Evolutionary conservation across 148 eudicot species (phyloP).

Genomic region (Oxyria digyna): DNA sequence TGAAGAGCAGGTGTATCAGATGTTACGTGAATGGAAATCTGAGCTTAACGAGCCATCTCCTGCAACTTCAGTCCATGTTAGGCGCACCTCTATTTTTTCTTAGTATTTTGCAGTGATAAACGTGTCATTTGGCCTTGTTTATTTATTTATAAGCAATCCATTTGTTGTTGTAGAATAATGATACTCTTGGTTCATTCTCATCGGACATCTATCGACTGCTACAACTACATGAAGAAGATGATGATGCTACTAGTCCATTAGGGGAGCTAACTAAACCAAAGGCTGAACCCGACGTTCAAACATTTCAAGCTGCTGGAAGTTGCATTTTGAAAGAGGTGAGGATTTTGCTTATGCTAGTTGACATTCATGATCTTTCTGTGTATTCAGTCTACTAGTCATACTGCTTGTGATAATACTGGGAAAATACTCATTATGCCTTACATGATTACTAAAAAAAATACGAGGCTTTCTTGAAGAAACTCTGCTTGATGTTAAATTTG

Average conservation of each 20-base stretch:
- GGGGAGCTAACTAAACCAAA: constrained; percentile 47
- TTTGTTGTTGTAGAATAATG: constrained; percentile 58
- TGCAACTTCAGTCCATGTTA: constrained; percentile 64
- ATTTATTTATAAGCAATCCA: not conserved
- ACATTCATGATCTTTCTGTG: not conserved
- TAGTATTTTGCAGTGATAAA: not conserved
- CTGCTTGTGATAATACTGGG: not conserved
- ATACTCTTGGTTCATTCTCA: constrained; percentile 65
- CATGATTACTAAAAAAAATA: not conserved
- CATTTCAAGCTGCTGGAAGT: constrained; percentile 21
- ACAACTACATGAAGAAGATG: constrained; percentile 86
- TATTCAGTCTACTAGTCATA: not conserved
- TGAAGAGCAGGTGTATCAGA: constrained; percentile 90
- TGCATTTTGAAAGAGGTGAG: constrained; percentile 48
- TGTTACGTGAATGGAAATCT: constrained; percentile 87
- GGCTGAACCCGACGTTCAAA: constrained; percentile 68
- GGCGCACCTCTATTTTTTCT: not conserved
- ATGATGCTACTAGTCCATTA: constrained; percentile 87
- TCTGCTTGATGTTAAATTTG: not conserved
- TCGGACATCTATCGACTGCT: constrained; percentile 73
- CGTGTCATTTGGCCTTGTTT: not conserved
- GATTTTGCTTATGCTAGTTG: not conserved
- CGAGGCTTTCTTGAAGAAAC: not conserved
- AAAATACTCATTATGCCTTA: not conserved
- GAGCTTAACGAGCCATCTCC: constrained; percentile 95